phyloP scores from a whole-genome alignment of 2,329 filamentous ascomycete genomes.

The Alternaria ventricosa region DNA sequence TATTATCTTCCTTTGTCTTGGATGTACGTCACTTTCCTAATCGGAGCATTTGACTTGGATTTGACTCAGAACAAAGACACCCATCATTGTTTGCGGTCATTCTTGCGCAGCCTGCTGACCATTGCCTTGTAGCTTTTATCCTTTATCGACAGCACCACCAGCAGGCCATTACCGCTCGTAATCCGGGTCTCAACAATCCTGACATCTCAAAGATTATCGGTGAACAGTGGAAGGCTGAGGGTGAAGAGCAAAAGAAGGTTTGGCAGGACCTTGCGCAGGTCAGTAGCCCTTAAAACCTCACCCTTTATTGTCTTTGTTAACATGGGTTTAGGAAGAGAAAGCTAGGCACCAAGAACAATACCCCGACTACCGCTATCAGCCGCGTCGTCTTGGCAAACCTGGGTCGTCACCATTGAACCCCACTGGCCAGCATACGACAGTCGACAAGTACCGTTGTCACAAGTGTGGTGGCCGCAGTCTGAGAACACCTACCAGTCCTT shows the following conservation, averaged over 20 bases:
- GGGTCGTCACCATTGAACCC: constrained; percentile 47
- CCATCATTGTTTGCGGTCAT: constrained; percentile 37
- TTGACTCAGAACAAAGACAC: constrained; percentile 33
- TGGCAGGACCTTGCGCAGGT: constrained; percentile 92
- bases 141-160: constrained; percentile 95
- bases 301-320: constrained; percentile 18
- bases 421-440: constrained; percentile 42
- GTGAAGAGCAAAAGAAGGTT: constrained; percentile 74
- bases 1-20: constrained; percentile 28
- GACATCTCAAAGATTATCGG: constrained; percentile 98
- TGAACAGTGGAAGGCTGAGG: constrained; percentile 83
- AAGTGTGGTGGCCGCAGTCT: constrained; percentile 76
- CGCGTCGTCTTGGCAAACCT: constrained; percentile 61
- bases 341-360: constrained; percentile 86
- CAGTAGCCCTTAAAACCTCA: constrained; percentile 23
- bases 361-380: constrained; percentile 93
- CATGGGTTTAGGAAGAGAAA: constrained; percentile 75
- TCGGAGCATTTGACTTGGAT: constrained; percentile 12
- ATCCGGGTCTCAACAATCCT: constrained; percentile 91
- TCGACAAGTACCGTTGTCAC: constrained; percentile 63
- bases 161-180: constrained; percentile 75
- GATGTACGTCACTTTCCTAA: constrained; percentile 5
- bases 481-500: constrained; percentile 66
- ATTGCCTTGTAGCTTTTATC: constrained; percentile 80
- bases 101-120: constrained; percentile 30